These are phyloP conservation scores for Auriscalpium vulgare DNA, from an alignment of 768 basidiomycete species.

Conservation along the genomic window DNA sequence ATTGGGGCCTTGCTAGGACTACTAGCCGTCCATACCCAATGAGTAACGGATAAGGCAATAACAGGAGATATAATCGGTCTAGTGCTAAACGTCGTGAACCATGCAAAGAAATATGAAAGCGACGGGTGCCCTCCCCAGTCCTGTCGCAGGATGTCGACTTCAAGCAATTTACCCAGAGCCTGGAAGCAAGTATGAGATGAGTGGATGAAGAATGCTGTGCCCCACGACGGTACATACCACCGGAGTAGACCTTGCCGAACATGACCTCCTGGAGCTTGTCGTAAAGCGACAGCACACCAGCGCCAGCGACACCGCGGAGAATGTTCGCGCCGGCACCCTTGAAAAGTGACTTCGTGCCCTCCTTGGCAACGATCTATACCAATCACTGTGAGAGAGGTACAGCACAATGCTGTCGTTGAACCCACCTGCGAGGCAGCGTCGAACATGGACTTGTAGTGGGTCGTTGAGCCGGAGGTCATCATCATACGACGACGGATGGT, in stretches of 20 bases:
- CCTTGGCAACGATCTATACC: constrained; percentile 75
- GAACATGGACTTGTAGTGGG: constrained; percentile 99
- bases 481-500: constrained; percentile 99
- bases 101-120: constrained; percentile 23
- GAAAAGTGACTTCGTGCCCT: constrained; percentile 93
- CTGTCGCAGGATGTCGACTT: constrained; percentile 11
- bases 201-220: background rate
- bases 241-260: constrained; percentile 99
- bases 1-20: constrained; percentile 3
- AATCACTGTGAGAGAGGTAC: background rate
- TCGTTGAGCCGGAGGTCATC: constrained; percentile 96
- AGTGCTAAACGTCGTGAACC: constrained; percentile 23
- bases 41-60: constrained; percentile 14
- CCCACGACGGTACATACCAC: constrained; percentile 46
- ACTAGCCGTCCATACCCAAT: constrained; percentile 16
- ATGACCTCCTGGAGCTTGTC: constrained; percentile 95
- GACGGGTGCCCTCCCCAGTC: constrained; percentile 15
- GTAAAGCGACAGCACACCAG: constrained; percentile 97
- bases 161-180: constrained; percentile 34
- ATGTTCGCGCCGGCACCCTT: constrained; percentile 93
- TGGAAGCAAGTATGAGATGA: constrained; percentile 7
- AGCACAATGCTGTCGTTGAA: background rate
- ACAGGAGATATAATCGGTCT: constrained; percentile 27
- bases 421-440: constrained; percentile 75
- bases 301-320: constrained; percentile 99